A percentile compares a stretch with the other conserved stretches of the same genome.
phyloP scores from a whole-genome alignment of 2,329 filamentous ascomycete genomes.

The Coleophoma cylindrospora region DNA sequence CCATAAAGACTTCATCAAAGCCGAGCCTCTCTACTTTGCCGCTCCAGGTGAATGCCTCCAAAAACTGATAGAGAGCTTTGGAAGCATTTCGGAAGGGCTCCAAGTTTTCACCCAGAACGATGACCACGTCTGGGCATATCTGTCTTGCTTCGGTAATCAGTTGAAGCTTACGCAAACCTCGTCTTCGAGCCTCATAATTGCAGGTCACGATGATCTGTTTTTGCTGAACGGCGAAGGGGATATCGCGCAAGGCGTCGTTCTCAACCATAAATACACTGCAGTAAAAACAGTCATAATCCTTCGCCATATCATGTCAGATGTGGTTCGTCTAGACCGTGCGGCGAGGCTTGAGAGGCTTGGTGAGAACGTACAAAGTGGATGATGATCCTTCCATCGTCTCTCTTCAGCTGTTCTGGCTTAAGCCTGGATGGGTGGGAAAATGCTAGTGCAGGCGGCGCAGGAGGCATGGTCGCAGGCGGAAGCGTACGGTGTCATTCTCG shows the following conservation, averaged over 20 bases:
- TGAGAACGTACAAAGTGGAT: background rate
- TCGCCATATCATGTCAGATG: background rate
- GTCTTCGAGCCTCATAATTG: constrained; percentile 83
- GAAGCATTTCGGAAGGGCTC: constrained; percentile 81
- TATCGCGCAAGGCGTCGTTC: constrained; percentile 64
- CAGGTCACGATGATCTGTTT: constrained; percentile 91
- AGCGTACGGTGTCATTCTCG: too few species aligned
- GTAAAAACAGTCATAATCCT: constrained; percentile 92
- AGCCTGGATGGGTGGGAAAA: background rate
- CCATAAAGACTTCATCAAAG: constrained; percentile 73
- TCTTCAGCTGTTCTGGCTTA: background rate
- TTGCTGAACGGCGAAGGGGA: constrained; percentile 64
- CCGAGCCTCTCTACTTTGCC: constrained; percentile 74
- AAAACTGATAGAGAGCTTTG: constrained; percentile 71
- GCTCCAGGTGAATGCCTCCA: constrained; percentile 74
- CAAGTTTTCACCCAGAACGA: constrained; percentile 83
- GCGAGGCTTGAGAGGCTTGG: background rate
- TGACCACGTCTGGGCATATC: constrained; percentile 76
- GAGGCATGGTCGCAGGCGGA: too few species aligned
- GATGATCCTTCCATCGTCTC: background rate
- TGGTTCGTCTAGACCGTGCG: background rate
- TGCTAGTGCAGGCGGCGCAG: too few species aligned
- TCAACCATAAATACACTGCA: constrained; percentile 80
- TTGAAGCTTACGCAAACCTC: constrained; percentile 77
- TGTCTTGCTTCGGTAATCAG: constrained; percentile 76